Percentiles rank a stretch among this genome's conserved stretches.
phyloP scores from a whole-genome alignment of 805 yeast species.

The Lipomyces spencermartinsiae region DNA sequence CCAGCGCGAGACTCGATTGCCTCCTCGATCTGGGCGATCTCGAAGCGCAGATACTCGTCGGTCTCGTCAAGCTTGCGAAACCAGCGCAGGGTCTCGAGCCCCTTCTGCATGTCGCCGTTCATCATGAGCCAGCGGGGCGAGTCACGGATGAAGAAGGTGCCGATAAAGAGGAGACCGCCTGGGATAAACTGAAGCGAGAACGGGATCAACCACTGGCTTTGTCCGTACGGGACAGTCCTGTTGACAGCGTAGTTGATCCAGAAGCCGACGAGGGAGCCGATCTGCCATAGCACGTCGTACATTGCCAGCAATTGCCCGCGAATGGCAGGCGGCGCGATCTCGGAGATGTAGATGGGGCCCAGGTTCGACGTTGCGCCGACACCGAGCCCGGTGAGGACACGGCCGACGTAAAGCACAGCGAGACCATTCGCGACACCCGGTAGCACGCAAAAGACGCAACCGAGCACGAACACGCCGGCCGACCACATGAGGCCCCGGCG shows the following conservation, averaged over 20 bases:
- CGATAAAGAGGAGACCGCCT: slow-evolving; percentile 52
- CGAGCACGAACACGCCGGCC: slow-evolving; percentile 31
- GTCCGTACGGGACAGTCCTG: slow-evolving; percentile 44
- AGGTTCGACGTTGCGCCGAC: slow-evolving; percentile 61
- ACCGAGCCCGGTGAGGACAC: slow-evolving; percentile 60
- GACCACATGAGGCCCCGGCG: slow-evolving; percentile 47
- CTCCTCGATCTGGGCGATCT: slow-evolving; percentile 44
- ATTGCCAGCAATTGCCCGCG: slow-evolving; percentile 76
- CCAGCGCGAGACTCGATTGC: slow-evolving; percentile 22
- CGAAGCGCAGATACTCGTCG: slow-evolving; percentile 53
- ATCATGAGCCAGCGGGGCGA: slow-evolving; percentile 75
- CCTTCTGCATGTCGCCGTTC: slow-evolving; percentile 62
- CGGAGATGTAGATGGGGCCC: slow-evolving; percentile 66
- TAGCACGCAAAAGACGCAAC: slow-evolving; percentile 41
- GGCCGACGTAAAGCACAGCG: slow-evolving; percentile 50
- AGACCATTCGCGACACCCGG: slow-evolving; percentile 13
- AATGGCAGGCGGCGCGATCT: slow-evolving; percentile 77
- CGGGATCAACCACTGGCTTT: slow-evolving; percentile 46
- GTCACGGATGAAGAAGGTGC: slow-evolving; percentile 58
- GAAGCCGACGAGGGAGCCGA: slow-evolving; percentile 56
- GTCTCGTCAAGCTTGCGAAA: slow-evolving; percentile 51
- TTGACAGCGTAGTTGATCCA: slow-evolving; percentile 58
- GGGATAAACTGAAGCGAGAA: slow-evolving; percentile 36
- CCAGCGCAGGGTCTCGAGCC: slow-evolving; percentile 53
- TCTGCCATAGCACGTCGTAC: slow-evolving; percentile 59